Percentiles rank a stretch among this genome's conserved stretches.
phyloP scores from a whole-genome alignment of 306 rosid genomes.

The Hippophae gyantsensis region DNA sequence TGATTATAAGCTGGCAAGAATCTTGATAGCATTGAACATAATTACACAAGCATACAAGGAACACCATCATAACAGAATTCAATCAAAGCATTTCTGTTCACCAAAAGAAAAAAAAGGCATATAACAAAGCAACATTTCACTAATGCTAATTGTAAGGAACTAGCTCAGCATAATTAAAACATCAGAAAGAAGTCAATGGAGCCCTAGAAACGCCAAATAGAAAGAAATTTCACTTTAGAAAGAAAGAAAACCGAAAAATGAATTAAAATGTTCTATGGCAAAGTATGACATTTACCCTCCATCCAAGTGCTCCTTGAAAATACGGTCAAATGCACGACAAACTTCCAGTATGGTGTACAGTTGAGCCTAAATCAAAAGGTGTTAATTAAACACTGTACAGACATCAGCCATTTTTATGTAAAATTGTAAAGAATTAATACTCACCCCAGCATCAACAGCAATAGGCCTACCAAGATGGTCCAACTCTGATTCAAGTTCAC shows the following conservation, averaged over 20 bases:
- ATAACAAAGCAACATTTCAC: too few relatives aligned
- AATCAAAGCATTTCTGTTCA: too few relatives aligned
- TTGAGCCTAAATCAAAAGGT: conserved; percentile 57
- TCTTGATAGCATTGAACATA: too few relatives aligned
- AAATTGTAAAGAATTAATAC: conserved; percentile 16
- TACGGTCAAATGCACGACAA: conserved; percentile 88
- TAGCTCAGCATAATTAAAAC: not conserved
- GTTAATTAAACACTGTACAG: conserved; percentile 11
- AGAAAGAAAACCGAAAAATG: conserved; percentile 10
- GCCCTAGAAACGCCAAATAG: not conserved
- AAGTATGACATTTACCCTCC: conserved; percentile 63
- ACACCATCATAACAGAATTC: too few relatives aligned
- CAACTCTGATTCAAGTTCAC: conserved; percentile 85
- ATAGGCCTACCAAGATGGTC: conserved; percentile 83
- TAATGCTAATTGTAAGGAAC: not conserved
- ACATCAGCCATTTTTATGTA: not conserved
- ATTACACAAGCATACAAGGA: too few relatives aligned
- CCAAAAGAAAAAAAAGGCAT: too few relatives aligned
- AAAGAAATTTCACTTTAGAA: not conserved
- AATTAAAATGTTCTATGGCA: not conserved
- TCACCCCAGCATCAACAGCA: conserved; percentile 86
- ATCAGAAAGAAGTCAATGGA: too few relatives aligned
- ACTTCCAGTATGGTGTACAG: conserved; percentile 86
- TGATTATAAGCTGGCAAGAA: too few relatives aligned
- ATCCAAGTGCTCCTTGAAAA: conserved; percentile 96